These are phyloP conservation scores for Metrosideros polymorpha DNA, from an alignment of 441 rosid species.

Conservation along the genomic window DNA sequence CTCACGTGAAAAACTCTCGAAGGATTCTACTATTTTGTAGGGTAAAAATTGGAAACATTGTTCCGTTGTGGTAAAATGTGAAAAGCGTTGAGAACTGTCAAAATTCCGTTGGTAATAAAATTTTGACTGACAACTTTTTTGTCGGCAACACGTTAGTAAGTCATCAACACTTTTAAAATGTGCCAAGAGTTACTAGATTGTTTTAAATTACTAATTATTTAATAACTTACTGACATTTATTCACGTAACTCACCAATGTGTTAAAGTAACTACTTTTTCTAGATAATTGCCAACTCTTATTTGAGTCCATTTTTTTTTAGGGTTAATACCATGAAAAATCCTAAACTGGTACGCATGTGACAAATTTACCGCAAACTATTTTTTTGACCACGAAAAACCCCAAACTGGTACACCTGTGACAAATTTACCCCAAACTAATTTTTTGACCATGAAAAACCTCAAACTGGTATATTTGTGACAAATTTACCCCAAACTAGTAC, in stretches of 20 bases:
- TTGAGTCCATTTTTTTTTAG: not conserved
- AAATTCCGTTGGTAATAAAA: not conserved
- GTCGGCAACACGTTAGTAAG: not conserved
- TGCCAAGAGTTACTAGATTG: not conserved
- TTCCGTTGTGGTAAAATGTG: not conserved
- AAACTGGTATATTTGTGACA: too few species aligned
- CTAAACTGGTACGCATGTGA: too few species aligned
- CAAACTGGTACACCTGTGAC: too few species aligned
- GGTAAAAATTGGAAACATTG: not conserved
- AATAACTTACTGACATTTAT: not conserved
- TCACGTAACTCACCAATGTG: not conserved
- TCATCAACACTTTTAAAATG: not conserved
- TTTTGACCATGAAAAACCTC: too few species aligned
- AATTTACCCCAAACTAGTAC: too few species aligned
- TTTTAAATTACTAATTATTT: not conserved
- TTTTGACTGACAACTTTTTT: not conserved
- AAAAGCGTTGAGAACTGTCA: not conserved
- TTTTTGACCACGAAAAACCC: too few species aligned
- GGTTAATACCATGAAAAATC: too few species aligned
- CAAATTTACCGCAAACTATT: too few species aligned
- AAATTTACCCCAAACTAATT: too few species aligned
- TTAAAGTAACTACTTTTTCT: not conserved
- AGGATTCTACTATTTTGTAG: not conserved
- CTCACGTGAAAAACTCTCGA: not conserved
- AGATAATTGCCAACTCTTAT: not conserved